Evolutionary conservation across 129 eudicot genomes (phyloP).

Genomic region (Saussurea involucrata): DNA sequence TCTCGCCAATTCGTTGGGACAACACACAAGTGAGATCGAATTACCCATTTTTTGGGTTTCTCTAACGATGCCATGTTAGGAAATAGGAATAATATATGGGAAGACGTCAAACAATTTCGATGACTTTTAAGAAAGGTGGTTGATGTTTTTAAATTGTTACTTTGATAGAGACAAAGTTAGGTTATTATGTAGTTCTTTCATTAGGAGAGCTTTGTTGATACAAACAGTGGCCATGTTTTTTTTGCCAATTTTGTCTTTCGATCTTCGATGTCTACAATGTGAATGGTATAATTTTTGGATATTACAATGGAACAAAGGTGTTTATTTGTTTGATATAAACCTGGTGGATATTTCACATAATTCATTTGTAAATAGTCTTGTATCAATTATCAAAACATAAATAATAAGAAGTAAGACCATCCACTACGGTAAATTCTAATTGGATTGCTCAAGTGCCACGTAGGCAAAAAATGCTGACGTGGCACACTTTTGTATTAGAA

Average conservation of each 20-base stretch:
- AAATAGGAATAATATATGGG: constrained; percentile 17
- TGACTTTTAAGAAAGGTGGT: constrained; percentile 13
- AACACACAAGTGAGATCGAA: constrained; percentile 25
- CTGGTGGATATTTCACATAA: background rate
- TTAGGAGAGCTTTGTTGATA: background rate
- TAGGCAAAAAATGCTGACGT: background rate
- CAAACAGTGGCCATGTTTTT: background rate
- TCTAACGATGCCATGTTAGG: background rate
- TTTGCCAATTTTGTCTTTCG: constrained; percentile 14
- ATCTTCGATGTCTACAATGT: constrained; percentile 26
- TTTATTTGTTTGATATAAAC: constrained; percentile 5
- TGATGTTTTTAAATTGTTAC: constrained; percentile 7
- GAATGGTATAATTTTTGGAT: constrained; percentile 11
- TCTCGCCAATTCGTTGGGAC: constrained; percentile 21
- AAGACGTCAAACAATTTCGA: constrained; percentile 19
- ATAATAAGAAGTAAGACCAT: background rate
- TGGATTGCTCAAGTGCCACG: background rate
- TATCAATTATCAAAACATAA: background rate
- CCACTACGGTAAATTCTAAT: background rate
- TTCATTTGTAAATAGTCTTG: background rate
- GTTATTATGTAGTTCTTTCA: constrained; percentile 3
- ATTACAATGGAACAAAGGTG: constrained; percentile 8
- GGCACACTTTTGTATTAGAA: background rate
- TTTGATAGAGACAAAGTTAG: background rate
- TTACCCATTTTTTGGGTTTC: constrained; percentile 21